Conservation (phyloP, 768 basidiomycete species). For the Leccinum olivaceopallidum region DNA sequence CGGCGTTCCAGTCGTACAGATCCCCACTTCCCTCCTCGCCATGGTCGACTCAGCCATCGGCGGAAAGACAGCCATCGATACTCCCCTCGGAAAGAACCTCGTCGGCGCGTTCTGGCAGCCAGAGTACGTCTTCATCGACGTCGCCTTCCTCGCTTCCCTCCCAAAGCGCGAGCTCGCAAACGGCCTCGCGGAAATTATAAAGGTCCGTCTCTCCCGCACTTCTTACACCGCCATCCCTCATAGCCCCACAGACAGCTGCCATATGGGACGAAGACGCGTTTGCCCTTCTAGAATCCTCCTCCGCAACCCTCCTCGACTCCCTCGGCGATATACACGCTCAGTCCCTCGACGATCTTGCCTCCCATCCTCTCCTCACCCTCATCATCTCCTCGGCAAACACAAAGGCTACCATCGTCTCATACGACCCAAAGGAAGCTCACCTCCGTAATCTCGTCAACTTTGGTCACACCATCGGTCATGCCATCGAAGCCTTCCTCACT, state of each 20-base stretch:
- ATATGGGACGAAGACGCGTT: constrained; percentile 94
- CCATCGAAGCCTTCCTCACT: constrained; percentile 94
- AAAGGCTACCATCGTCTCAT: constrained; percentile 95
- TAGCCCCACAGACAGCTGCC: constrained; percentile 79
- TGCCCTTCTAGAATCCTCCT: constrained; percentile 79
- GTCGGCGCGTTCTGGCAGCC: constrained; percentile 99
- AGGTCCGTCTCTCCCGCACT: constrained; percentile 50
- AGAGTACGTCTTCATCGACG: constrained; percentile 95
- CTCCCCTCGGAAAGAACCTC: constrained; percentile 96
- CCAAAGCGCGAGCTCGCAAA: constrained; percentile 95
- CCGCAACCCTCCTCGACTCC: constrained; percentile 83
- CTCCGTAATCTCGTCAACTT: constrained; percentile 99
- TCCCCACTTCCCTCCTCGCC: constrained; percentile 93
- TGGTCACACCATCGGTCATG: constrained; percentile 97
- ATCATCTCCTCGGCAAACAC: constrained; percentile 93
- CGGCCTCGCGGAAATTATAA: constrained; percentile 98
- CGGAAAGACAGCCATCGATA: constrained; percentile 99
- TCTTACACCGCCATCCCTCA: constrained; percentile 5
- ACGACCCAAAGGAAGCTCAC: constrained; percentile 95
- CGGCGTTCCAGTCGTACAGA: constrained; percentile 92
- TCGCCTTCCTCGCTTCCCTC: constrained; percentile 92
- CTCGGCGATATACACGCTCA: constrained; percentile 59
- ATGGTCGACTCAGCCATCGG: constrained; percentile 99
- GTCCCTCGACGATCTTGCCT: constrained; percentile 63
- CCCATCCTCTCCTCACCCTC: constrained; percentile 87